Conservation (phyloP, 2,329 filamentous ascomycete genomes). For the Cercospora canescens region DNA sequence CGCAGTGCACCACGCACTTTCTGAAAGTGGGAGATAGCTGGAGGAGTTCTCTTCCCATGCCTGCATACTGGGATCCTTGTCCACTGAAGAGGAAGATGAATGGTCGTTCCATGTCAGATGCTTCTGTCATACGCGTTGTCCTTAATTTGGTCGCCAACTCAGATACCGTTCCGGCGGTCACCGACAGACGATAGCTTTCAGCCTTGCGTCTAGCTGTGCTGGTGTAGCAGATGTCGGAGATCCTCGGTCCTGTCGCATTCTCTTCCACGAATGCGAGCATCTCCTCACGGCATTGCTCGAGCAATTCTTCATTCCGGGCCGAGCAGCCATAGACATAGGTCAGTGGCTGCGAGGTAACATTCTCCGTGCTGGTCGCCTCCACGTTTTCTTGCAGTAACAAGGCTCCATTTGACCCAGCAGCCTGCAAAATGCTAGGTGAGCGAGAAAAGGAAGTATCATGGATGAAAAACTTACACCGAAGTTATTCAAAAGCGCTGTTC, state of each 20-base stretch:
- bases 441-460: not conserved
- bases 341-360: not conserved
- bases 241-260: not conserved
- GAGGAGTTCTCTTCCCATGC: constrained; percentile 12
- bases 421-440: constrained; percentile 12
- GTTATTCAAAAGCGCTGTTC: constrained; percentile 34
- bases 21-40: constrained; percentile 6
- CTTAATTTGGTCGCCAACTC: not conserved
- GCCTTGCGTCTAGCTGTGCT: constrained; percentile 30
- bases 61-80: constrained; percentile 16
- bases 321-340: constrained; percentile 10
- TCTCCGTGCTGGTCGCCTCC: not conserved
- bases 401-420: constrained; percentile 40
- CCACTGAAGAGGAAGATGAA: constrained; percentile 11
- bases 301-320: constrained; percentile 1
- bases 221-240: constrained; percentile 24
- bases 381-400: constrained; percentile 27
- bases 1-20: constrained; percentile 3
- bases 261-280: not conserved
- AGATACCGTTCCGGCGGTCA: not conserved
- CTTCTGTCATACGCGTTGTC: not conserved
- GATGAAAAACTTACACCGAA: constrained; percentile 27
- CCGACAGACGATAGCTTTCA: constrained; percentile 17
- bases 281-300: not conserved
- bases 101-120: not conserved